These are phyloP conservation scores for Scheffersomyces illinoinensis DNA, from an alignment of 1,139 yeast genomes.

Conservation along the genomic window DNA sequence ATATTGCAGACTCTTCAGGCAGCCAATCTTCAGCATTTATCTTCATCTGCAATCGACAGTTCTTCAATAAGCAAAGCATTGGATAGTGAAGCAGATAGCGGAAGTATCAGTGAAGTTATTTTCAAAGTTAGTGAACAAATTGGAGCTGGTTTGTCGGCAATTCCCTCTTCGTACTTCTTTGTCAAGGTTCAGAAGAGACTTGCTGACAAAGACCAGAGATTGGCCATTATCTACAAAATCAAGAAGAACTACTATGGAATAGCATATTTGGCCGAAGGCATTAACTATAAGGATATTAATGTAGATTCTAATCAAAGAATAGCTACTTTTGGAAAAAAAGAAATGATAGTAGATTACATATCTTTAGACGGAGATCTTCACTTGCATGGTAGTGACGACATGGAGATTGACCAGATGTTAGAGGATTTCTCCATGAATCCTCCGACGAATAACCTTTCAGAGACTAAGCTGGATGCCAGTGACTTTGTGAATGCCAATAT, in stretches of 20 bases:
- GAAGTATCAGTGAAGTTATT: neutral
- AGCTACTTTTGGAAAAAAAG: neutral
- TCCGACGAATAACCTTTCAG: conserved; percentile 4
- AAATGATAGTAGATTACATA: neutral
- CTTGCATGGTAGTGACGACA: neutral
- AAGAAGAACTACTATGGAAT: conserved; percentile 15
- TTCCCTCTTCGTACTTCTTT: conserved; percentile 11
- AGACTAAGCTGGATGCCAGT: neutral
- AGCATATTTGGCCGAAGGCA: conserved; percentile 10
- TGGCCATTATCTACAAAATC: conserved; percentile 21
- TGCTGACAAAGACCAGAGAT: conserved; percentile 14
- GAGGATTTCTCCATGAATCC: conserved; percentile 22
- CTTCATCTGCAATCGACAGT: neutral
- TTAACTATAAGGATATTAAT: conserved; percentile 10
- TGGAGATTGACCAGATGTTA: neutral
- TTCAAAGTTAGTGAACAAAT: conserved; percentile 10
- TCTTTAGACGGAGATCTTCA: neutral
- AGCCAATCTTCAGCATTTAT: conserved; percentile 4
- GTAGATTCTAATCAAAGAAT: conserved; percentile 1
- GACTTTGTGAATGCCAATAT: neutral
- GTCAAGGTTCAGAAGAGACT: conserved; percentile 15
- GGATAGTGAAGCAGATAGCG: neutral
- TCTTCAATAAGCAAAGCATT: neutral
- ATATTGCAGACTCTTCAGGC: conserved; percentile 12
- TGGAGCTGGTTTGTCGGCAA: conserved; percentile 7